Conservation (phyloP, 352 stramenopile species). For the Globisporangium alternatum region DNA sequence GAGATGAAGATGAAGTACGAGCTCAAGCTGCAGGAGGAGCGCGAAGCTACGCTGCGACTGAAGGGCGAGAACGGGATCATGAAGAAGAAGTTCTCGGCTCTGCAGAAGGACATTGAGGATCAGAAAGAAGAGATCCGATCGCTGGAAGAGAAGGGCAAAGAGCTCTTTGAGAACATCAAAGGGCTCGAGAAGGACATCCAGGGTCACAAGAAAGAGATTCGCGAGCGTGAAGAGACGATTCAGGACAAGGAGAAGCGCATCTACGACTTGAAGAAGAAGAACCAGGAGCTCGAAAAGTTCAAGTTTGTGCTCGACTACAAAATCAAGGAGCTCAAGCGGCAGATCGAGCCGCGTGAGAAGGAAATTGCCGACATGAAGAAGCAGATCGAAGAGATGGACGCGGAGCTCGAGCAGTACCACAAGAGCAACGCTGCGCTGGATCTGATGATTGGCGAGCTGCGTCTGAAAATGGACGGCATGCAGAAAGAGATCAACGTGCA, state of each 20-base stretch:
- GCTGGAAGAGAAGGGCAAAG: conserved; percentile 90
- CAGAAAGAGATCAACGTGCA: conserved; percentile 80
- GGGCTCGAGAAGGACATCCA: conserved; percentile 92
- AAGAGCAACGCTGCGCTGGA: conserved; percentile 94
- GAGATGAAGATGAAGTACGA: conserved; percentile 92
- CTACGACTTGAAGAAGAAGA: conserved; percentile 97
- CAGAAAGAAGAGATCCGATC: conserved; percentile 93
- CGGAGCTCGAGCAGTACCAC: conserved; percentile 93
- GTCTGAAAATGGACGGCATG: conserved; percentile 92
- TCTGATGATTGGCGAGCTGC: conserved; percentile 93
- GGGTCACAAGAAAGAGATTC: conserved; percentile 92
- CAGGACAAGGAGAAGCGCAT: conserved; percentile 96
- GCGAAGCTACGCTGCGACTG: conserved; percentile 90
- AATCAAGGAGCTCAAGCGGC: conserved; percentile 95
- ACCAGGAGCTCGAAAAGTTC: conserved; percentile 96
- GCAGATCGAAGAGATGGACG: conserved; percentile 96
- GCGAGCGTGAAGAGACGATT: conserved; percentile 92
- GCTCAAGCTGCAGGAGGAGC: conserved; percentile 84
- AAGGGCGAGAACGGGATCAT: conserved; percentile 97
- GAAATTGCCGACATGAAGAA: conserved; percentile 94
- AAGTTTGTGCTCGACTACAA: conserved; percentile 98
- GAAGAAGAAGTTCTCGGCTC: conserved; percentile 94
- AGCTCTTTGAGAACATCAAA: conserved; percentile 91
- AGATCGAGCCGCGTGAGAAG: conserved; percentile 94
- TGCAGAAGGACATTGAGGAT: conserved; percentile 94